A percentile compares a stretch with the other conserved stretches of the same genome.
These are phyloP conservation scores for Cenchrus americanus DNA, from an alignment of 176 grass and related monocot genomes.

Conservation along the genomic window DNA sequence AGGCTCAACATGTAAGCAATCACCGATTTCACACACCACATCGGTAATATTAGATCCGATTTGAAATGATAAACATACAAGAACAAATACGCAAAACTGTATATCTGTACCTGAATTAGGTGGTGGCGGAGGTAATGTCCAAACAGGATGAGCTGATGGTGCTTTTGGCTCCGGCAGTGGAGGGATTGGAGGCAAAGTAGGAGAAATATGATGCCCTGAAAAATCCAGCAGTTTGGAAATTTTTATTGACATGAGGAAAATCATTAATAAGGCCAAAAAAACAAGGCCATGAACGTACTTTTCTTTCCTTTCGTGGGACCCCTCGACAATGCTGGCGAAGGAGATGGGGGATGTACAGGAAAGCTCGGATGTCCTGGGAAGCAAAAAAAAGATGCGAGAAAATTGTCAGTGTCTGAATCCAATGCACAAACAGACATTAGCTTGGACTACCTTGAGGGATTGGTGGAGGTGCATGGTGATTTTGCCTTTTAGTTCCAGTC, in stretches of 20 bases:
- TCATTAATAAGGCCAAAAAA: constrained; percentile 3
- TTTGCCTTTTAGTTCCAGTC: constrained; percentile 46
- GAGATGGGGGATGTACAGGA: constrained; percentile 56
- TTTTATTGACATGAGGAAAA: constrained; percentile 13
- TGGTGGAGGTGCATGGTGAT: constrained; percentile 53
- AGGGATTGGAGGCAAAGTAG: constrained; percentile 59
- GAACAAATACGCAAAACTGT: constrained; percentile 14
- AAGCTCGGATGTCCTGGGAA: constrained; percentile 52
- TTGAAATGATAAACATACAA: constrained; percentile 9
- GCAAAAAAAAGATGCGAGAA: constrained; percentile 23
- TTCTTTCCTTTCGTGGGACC: constrained; percentile 45
- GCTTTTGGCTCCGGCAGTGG: constrained; percentile 48
- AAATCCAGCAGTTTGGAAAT: constrained; percentile 16
- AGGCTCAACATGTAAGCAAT: constrained; percentile 27
- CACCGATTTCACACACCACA: background rate
- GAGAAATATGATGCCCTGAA: constrained; percentile 63
- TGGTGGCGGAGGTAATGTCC: constrained; percentile 91
- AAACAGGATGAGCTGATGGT: constrained; percentile 64
- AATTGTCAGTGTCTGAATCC: background rate
- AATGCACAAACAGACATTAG: constrained; percentile 4
- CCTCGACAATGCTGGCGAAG: constrained; percentile 46
- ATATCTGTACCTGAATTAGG: constrained; percentile 81
- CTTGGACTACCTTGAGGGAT: constrained; percentile 52
- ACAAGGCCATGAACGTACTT: constrained; percentile 50
- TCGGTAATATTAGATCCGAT: background rate